Base-by-base conservation (phyloP, 345 rosid species). In the Draba incana region DNA sequence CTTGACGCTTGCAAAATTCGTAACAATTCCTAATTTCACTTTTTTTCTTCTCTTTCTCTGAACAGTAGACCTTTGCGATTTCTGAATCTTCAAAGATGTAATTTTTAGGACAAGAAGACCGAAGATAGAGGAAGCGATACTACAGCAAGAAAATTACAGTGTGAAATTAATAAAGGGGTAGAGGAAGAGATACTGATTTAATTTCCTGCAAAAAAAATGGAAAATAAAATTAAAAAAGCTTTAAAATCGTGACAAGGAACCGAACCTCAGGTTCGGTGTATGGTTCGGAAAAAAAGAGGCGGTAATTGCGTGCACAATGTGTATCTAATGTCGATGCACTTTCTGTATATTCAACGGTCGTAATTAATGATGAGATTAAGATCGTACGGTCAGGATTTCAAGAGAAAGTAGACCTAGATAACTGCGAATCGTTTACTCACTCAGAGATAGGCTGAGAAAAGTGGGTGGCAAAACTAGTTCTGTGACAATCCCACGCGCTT, bases 401-500 rank as follows among this genome's bases (percentile, higher is more conserved):
- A 43, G 72, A 53, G 12, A 39, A 73, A 57, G 72, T 44, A 38
- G 69, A 16, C 64, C 33, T 45, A 38, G 33, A 46, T 54, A 24
- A 51, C 47, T 62, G 65, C 14, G 38, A 44, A 59, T 44, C 63
- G 39, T 63, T 49, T 23, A 42, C 58, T 57, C 54, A 42, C 58
- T 57, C 54, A 28, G 31, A 49, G 37, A 65, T 48, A 66, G 62
- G 62, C 61, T 66, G 61, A 64, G 37, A 74, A 77, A 70, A 50
- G 75, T 43, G 51, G 70, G 66, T 50, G 66, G 72, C 31, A 33
- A 33, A n/a, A 8, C 28, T 38, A 8, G 62, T 61, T 55, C 27
- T 41, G 13, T 62, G 63, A 71, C 50, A 46, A 68, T 56, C 49
- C 67, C 82, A 84, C 88, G 85, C 85, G 85, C 84, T 57, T 75